Percentiles rank a stretch among this genome's conserved stretches.
Conservation (phyloP, 441 rosid species). For the Aleurites moluccanus region DNA sequence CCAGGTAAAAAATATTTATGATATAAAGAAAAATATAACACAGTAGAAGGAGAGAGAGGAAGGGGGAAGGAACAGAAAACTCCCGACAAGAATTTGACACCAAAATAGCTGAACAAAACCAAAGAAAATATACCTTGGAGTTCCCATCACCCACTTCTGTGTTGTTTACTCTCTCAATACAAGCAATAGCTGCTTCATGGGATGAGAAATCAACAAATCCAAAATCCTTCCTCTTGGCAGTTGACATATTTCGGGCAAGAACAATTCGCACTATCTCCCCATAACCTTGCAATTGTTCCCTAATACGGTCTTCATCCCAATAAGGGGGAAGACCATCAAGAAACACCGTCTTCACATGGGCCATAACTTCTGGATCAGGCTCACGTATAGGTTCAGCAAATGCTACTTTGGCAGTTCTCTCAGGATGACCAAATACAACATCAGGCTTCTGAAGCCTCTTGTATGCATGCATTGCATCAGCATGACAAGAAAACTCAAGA, state of each 20-base stretch:
- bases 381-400: slow-evolving; percentile 70
- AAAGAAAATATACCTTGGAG: slow-evolving; percentile 39
- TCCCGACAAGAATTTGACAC: neutral
- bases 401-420: slow-evolving; percentile 72
- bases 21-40: neutral
- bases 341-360: slow-evolving; percentile 62
- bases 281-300: slow-evolving; percentile 40
- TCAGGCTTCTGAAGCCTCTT: slow-evolving; percentile 73
- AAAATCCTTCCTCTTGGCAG: slow-evolving; percentile 69
- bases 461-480: slow-evolving; percentile 65
- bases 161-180: slow-evolving; percentile 54
- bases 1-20: neutral
- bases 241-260: slow-evolving; percentile 63
- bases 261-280: slow-evolving; percentile 54
- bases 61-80: neutral
- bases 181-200: slow-evolving; percentile 56
- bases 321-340: slow-evolving; percentile 66
- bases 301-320: slow-evolving; percentile 63
- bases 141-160: slow-evolving; percentile 42
- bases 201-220: slow-evolving; percentile 62
- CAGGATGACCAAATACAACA: slow-evolving; percentile 63
- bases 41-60: neutral
- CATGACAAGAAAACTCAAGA: slow-evolving; percentile 60
- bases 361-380: slow-evolving; percentile 76
- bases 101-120: neutral